Evolutionary conservation across 164 flowering plant genomes (phyloP).

Genomic region (Vitis amurensis): DNA sequence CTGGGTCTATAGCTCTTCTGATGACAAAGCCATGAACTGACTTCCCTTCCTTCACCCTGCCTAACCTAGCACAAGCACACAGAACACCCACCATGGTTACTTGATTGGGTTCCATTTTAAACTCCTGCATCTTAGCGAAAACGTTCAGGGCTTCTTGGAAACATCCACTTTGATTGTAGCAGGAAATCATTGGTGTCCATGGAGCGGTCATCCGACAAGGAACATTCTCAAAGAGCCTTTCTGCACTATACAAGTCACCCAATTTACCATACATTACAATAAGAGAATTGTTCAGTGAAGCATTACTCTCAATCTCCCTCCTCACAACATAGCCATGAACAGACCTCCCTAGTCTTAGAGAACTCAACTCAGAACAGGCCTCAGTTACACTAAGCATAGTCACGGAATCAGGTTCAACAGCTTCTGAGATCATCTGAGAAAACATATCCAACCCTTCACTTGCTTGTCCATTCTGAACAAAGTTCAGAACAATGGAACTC

Average conservation of each 20-base stretch:
- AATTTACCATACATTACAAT: slow-evolving; percentile 65
- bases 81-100: slow-evolving; percentile 55
- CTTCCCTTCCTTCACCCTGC: slow-evolving; percentile 51
- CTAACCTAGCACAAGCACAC: slow-evolving; percentile 56
- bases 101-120: slow-evolving; percentile 40
- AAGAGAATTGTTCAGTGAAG: slow-evolving; percentile 50
- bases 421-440: slow-evolving; percentile 46
- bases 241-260: slow-evolving; percentile 48
- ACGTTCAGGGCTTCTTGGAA: slow-evolving; percentile 44
- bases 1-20: slow-evolving; percentile 41
- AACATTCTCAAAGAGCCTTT: slow-evolving; percentile 37
- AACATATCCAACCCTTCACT: slow-evolving; percentile 50
- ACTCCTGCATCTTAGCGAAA: slow-evolving; percentile 44
- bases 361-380: slow-evolving; percentile 62
- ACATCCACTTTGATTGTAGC: slow-evolving; percentile 52
- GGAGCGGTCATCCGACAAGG: slow-evolving; percentile 24
- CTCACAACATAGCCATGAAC: slow-evolving; percentile 61
- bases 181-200: slow-evolving; percentile 69
- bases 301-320: slow-evolving; percentile 31
- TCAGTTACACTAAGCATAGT: slow-evolving; percentile 57
- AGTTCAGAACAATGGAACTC: slow-evolving; percentile 60
- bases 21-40: slow-evolving; percentile 62
- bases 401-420: slow-evolving; percentile 52
- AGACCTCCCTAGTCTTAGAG: slow-evolving; percentile 41
- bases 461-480: slow-evolving; percentile 43